Evolutionary conservation across 352 stramenopile species (phyloP).

Genomic region (Phytophthora palmivora): DNA sequence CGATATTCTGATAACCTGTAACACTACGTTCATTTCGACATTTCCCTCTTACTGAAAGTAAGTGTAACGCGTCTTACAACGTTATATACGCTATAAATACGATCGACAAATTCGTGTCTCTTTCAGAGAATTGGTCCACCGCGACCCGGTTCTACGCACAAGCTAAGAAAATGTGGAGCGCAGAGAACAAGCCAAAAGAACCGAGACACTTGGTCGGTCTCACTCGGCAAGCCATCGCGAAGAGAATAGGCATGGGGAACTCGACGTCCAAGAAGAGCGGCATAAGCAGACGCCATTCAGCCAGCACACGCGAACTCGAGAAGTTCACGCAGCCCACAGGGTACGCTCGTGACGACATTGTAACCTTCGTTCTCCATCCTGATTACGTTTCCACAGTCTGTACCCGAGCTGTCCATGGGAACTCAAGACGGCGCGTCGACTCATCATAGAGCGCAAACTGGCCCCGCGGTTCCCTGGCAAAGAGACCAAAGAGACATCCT

Average conservation of each 20-base stretch:
- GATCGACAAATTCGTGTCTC: background rate
- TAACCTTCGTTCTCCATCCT: too few species aligned
- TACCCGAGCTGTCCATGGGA: conserved; percentile 85
- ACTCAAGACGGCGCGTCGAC: conserved; percentile 56
- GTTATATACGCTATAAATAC: background rate
- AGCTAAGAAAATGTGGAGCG: conserved; percentile 28
- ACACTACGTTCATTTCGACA: background rate
- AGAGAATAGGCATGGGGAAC: conserved; percentile 65
- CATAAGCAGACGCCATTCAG: conserved; percentile 32
- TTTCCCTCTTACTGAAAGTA: too few species aligned
- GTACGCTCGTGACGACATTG: too few species aligned
- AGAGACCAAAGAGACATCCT: conserved; percentile 65
- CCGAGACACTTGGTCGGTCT: conserved; percentile 9
- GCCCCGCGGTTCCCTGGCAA: conserved; percentile 74
- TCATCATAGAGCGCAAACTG: conserved; percentile 81
- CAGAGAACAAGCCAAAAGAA: conserved; percentile 14
- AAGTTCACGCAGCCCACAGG: conserved; percentile 70
- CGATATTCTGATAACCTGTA: background rate
- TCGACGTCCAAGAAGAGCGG: conserved; percentile 54
- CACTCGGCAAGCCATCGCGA: conserved; percentile 27
- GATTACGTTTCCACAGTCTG: conserved; percentile 45
- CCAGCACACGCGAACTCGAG: conserved; percentile 63
- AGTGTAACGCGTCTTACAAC: too few species aligned
- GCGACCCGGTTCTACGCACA: conserved; percentile 13
- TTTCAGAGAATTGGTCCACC: background rate